Evolutionary conservation across 768 basidiomycete genomes (phyloP), one percentile per base, ranked within the genome.

Genomic region (Crassisporium funariophilum): DNA sequence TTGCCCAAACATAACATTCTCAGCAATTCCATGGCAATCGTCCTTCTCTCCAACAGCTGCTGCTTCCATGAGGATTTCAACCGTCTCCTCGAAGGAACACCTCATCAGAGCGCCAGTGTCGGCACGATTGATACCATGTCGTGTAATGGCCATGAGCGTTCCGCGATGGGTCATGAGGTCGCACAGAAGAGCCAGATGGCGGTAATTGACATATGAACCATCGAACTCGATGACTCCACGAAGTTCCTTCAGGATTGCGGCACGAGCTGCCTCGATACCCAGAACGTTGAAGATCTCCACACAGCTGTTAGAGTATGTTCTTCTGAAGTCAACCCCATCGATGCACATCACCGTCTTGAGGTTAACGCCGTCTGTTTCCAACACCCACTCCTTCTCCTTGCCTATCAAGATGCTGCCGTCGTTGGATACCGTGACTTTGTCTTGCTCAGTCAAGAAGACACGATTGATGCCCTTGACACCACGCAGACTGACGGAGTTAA

Each of bases 71-170:
- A 99, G 69, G 58, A 98, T 98, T 65, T 99, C 97, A 50, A 99
- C 97, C 2, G 97, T 99, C 75, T 98, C 97, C 67, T 99, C 97
- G 77, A 99, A 99, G 1, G 97, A 98, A 67, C 93, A 98, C 40
- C 97, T 78, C 88, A 98, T 98, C 43, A 99, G 76, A 4, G 97
- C 95, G 15, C 97, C 97, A n/a, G 97, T 98, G 58, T 99, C 97
- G 19, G 95, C 88, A 38, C 97, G 86, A 69, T 99, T 99, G 70
- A 99, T 99, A 66, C 97, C 97, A 61, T 99, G 97, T 29, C 97
- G 93, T 43, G 97, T 99, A 69, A 99, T 99, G 4, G 95, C 91
- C 95, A 98, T 98, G 39, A 99, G 78, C 2, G 79, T 64, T 20
- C 97, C 97, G 34, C 92, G 89, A 60, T 95, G 91, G 9, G 95